Conservation (phyloP, 2,329 filamentous ascomycete genomes). For the Colletotrichum sansevieriae region DNA sequence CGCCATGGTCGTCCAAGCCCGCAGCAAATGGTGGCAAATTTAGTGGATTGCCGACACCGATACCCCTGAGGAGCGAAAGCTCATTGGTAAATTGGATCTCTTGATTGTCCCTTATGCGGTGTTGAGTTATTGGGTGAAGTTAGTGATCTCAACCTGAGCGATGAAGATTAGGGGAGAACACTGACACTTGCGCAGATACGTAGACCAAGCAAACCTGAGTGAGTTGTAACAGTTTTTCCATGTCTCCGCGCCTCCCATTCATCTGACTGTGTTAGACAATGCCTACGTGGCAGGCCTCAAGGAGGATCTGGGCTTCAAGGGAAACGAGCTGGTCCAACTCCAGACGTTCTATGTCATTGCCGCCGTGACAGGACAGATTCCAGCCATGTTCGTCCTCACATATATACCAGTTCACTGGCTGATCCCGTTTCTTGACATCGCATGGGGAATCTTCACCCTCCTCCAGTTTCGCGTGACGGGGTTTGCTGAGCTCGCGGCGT, state of each 20-base stretch:
- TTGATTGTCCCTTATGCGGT: constrained; percentile 53
- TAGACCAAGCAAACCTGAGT: constrained; percentile 49
- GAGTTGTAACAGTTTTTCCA: rapidly evolving
- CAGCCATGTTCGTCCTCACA: constrained; percentile 47
- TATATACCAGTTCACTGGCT: constrained; percentile 47
- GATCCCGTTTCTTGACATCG: constrained; percentile 54
- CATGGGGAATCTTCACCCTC: constrained; percentile 70
- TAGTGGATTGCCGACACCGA: constrained; percentile 65
- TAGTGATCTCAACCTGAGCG: neutral
- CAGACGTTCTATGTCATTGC: constrained; percentile 46
- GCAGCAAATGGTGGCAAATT: constrained; percentile 53
- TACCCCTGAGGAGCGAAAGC: constrained; percentile 55
- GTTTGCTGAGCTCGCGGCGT: constrained; percentile 43
- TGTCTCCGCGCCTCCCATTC: neutral
- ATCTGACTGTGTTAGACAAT: constrained; percentile 57
- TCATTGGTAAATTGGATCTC: constrained; percentile 58
- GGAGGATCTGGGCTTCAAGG: constrained; percentile 46
- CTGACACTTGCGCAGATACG: neutral
- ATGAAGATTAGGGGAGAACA: neutral
- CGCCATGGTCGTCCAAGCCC: constrained; percentile 31
- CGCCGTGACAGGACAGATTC: constrained; percentile 46
- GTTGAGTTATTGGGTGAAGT: constrained; percentile 48
- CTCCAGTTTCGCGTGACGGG: constrained; percentile 48
- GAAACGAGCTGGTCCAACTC: constrained; percentile 47
- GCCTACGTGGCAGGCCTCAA: constrained; percentile 49